Conservation (phyloP, 2,329 filamentous ascomycete genomes). For the Fusarium praegraminearum region DNA sequence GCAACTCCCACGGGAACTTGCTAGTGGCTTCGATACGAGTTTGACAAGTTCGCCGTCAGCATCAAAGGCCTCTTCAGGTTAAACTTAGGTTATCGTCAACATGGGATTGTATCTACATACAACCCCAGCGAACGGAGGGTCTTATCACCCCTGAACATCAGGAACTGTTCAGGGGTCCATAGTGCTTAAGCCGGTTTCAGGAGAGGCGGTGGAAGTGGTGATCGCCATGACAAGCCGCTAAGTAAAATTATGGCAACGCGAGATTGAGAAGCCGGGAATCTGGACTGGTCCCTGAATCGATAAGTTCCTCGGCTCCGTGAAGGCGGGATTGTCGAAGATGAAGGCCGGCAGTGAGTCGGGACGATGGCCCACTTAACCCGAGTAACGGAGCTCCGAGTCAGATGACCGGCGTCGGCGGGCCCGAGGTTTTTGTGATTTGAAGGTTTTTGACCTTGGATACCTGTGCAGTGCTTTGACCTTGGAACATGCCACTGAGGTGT, state of each 20-base stretch:
- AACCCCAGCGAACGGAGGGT: slow-evolving; percentile 3
- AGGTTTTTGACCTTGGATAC: neutral
- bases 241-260: neutral
- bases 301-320: slow-evolving; percentile 2
- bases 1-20: neutral
- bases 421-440: neutral
- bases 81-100: neutral
- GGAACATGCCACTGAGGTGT: neutral
- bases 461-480: neutral
- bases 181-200: slow-evolving; percentile 28
- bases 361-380: slow-evolving; percentile 10
- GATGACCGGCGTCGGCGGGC: neutral
- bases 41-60: neutral
- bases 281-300: slow-evolving; percentile 2
- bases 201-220: slow-evolving; percentile 27
- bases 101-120: neutral
- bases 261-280: slow-evolving; percentile 2
- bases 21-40: neutral
- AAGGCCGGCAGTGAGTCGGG: neutral
- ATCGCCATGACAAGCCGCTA: slow-evolving; percentile 25
- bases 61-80: neutral
- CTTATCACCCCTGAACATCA: slow-evolving; percentile 15
- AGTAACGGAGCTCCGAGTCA: neutral
- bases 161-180: slow-evolving; percentile 17
- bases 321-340: neutral